Base-by-base conservation (phyloP, 2,329 filamentous ascomycete genomes). In the Hyphodiscus sp. region DNA sequence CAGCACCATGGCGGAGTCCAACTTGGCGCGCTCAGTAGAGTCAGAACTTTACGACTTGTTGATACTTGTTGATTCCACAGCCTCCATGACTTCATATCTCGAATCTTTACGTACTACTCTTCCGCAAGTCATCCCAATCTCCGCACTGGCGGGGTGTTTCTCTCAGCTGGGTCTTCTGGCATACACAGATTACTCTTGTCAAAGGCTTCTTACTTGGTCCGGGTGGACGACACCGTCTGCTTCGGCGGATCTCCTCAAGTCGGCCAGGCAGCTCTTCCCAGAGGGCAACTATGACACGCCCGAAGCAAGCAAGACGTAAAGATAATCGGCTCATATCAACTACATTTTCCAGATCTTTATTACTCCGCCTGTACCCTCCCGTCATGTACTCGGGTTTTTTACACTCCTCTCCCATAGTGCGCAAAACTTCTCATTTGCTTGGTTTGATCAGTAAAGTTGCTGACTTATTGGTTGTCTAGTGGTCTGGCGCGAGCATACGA, bases 301-400 rank as follows among this genome's bases (percentile, higher is more conserved):
- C 20, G 59, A 61, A 43, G 59, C 59, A 15, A 59, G 50, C 1
- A 61, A 61, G 41, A 61, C 59, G n/a, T n/a, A n/a, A n/a, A n/a
- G n/a, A n/a, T n/a, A n/a, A n/a, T n/a, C n/a, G n/a, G n/a, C n/a
- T n/a, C n/a, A n/a, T n/a, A n/a, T n/a, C n/a, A n/a, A n/a, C n/a
- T n/a, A n/a, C n/a, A n/a, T n/a, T n/a, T n/a, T n/a, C n/a, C n/a
- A n/a, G n/a, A n/a, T n/a, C n/a, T n/a, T n/a, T n/a, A n/a, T n/a
- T n/a, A n/a, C n/a, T n/a, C n/a, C n/a, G n/a, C n/a, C n/a, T n/a
- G n/a, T n/a, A n/a, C n/a, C n/a, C n/a, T n/a, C n/a, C n/a, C n/a
- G n/a, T n/a, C n/a, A n/a, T n/a, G n/a, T n/a, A n/a, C n/a, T n/a
- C n/a, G n/a, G n/a, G n/a, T n/a, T n/a, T n/a, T n/a, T n/a, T n/a